Percentiles rank a stretch among this genome's conserved stretches.
These are phyloP conservation scores for Phytophthora brassicae DNA, from an alignment of 352 stramenopile genomes.

Conservation along the genomic window DNA sequence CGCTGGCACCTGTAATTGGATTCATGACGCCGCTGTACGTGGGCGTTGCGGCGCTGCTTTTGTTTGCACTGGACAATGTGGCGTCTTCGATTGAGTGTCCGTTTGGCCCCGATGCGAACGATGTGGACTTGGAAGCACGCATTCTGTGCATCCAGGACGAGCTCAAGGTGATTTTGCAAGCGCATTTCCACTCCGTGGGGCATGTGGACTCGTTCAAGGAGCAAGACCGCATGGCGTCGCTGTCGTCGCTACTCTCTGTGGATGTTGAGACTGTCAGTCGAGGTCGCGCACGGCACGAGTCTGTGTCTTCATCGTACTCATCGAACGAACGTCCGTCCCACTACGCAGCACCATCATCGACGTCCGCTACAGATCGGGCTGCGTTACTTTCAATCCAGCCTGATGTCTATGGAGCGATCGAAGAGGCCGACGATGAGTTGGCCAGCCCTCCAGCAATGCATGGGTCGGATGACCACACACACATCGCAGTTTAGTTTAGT, in stretches of 20 bases:
- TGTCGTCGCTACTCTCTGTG: constrained; percentile 46
- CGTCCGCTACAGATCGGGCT: constrained; percentile 39
- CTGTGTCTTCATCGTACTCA: constrained; percentile 51
- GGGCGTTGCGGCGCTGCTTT: constrained; percentile 38
- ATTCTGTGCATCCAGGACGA: constrained; percentile 57
- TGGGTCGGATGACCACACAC: constrained; percentile 29
- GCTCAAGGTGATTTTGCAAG: constrained; percentile 53
- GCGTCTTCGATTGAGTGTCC: constrained; percentile 55
- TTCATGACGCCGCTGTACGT: constrained; percentile 36
- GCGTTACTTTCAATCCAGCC: constrained; percentile 37
- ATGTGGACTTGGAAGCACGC: constrained; percentile 44
- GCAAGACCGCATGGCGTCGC: constrained; percentile 44
- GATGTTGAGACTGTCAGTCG: constrained; percentile 33
- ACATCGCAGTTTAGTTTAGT: constrained; percentile 35
- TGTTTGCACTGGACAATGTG: constrained; percentile 54
- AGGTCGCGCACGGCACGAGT: constrained; percentile 31
- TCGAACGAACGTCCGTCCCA: constrained; percentile 41
- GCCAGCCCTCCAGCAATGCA: constrained; percentile 30
- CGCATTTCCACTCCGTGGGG: constrained; percentile 50
- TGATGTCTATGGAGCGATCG: constrained; percentile 39
- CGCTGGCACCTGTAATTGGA: constrained; percentile 18
- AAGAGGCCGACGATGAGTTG: constrained; percentile 39
- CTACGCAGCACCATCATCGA: constrained; percentile 35
- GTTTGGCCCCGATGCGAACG: constrained; percentile 39
- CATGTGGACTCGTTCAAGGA: constrained; percentile 45